Evolutionary conservation across 1,139 yeast genomes (phyloP).

Genomic region (Scheffersomyces titani): DNA sequence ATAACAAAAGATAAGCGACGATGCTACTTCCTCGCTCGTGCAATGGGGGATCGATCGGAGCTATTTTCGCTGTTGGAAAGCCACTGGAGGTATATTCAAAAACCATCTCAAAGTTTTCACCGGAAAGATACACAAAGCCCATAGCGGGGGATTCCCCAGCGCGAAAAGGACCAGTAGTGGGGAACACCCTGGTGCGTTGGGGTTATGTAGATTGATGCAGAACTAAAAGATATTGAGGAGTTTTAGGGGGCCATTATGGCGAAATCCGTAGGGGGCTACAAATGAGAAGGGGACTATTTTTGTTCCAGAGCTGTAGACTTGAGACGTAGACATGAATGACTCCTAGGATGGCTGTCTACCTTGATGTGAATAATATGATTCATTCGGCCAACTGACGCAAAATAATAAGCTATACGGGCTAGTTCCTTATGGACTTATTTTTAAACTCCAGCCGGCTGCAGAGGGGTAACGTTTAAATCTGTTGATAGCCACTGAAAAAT

Average conservation of each 20-base stretch:
- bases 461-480: background rate
- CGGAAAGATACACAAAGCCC: background rate
- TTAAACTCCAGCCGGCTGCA: background rate
- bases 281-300: background rate
- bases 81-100: background rate
- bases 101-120: background rate
- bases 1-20: background rate
- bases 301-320: background rate
- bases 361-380: background rate
- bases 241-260: background rate
- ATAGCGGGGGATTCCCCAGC: background rate
- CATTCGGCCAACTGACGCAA: background rate
- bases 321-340: background rate
- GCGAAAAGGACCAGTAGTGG: background rate
- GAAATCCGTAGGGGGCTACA: background rate
- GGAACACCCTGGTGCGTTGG: background rate
- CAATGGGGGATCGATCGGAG: background rate
- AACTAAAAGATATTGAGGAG: background rate
- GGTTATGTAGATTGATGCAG: background rate
- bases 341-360: background rate
- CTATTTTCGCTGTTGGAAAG: background rate
- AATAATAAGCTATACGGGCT: background rate
- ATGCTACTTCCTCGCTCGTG: background rate
- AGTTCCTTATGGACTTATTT: background rate
- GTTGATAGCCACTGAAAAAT: background rate